Conservation (phyloP, 1,139 yeast genomes). For the Oligophagozyma castellii region DNA sequence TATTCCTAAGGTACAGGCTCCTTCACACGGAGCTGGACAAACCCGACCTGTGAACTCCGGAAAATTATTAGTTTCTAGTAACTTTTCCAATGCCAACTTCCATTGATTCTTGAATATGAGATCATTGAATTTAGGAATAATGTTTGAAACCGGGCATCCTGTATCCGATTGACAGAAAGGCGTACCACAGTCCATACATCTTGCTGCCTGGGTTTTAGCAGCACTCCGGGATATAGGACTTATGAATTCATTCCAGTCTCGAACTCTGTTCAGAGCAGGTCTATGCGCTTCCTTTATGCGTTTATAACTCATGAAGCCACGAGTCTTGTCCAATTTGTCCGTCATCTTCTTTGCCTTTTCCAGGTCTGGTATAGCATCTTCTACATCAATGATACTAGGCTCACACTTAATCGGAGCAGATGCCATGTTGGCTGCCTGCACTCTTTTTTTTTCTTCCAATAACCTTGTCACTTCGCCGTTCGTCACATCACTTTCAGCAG, state of each 20-base stretch:
- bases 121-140: constrained; percentile 97
- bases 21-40: constrained; percentile 99
- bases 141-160: constrained; percentile 95
- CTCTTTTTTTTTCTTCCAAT: constrained; percentile 28
- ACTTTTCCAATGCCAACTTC: constrained; percentile 85
- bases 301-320: constrained; percentile 89
- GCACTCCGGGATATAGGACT: constrained; percentile 74
- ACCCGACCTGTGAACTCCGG: constrained; percentile 98
- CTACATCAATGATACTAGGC: constrained; percentile 80
- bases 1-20: constrained; percentile 93
- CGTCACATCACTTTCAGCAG: constrained; percentile 75
- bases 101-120: constrained; percentile 90
- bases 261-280: constrained; percentile 57
- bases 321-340: constrained; percentile 50
- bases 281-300: constrained; percentile 83
- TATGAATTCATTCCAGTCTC: constrained; percentile 90
- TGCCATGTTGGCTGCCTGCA: constrained; percentile 31
- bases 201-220: constrained; percentile 83
- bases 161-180: constrained; percentile 98
- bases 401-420: too few species aligned
- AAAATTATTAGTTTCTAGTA: constrained; percentile 93
- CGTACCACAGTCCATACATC: constrained; percentile 99
- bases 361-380: constrained; percentile 69
- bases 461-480: constrained; percentile 59
- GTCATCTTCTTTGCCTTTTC: constrained; percentile 46